Evolutionary conservation across 1,284 basidiomycete species (phyloP), one percentile per base, ranked within the genome.

Genomic region (Somion occarium): DNA sequence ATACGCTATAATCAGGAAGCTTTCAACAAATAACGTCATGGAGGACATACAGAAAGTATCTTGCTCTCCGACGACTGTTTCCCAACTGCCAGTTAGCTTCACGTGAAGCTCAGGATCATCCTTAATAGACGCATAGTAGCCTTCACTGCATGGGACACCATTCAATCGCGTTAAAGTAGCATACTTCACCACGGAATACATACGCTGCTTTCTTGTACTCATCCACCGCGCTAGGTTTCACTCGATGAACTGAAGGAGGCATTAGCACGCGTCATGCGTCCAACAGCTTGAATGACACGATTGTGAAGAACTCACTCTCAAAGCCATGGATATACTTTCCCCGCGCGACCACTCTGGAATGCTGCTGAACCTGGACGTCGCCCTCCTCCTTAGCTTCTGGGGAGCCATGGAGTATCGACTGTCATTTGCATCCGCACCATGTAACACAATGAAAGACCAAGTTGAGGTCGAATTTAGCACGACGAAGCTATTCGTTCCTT

Each of bases 31-130:
- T 23, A 47, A 42, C 49, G 53, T 48, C 55, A 11, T 15, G 47
- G 18, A 22, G 5, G 15, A 61, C 78, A 46, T 45, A 80, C 79
- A 78, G 67, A 91, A 93, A 3, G 83, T 88, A 64, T 96, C 94
- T 56, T 93, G 87, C 52, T 91, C 82, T 41, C 94, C 94, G 24
- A 97, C 79, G 37, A 90, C 64, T 1, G 87, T 84, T 69, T 97
- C 93, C 91, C 93, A 98, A 61, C 84, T 90, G 25, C 94, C 94
- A 2, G 88, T 91, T 51, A 97, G 74, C 69, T 95, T 94, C 55
- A 94, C 85, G 48, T 85, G 78, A 46, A 94, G 68, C 44, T 84
- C 76, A 19, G 80, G 66, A 61, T 91, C 85, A 44, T 83, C 78
- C 63, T 83, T 83, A 52, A 97, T 76, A 15, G 85, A 83, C 25